Conservation (phyloP, 2,329 filamentous ascomycete species). For the Pseudogymnoascus verrucosus region DNA sequence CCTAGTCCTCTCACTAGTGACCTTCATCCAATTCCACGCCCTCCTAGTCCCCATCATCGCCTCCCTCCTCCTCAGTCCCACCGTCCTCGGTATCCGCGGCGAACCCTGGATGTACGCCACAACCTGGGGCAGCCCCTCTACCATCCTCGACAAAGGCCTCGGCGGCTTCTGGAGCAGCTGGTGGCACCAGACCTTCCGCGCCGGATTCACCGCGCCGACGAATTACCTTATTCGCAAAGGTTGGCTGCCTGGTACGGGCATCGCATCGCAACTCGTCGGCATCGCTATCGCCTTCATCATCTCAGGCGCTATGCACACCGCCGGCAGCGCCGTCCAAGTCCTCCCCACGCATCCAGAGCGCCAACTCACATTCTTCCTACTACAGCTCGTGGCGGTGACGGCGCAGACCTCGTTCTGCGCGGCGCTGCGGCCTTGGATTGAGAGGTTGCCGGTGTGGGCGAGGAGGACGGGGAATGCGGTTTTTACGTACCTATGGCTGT, state of each 20-base stretch:
- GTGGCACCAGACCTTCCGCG: slow-evolving; percentile 89
- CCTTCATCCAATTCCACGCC: slow-evolving; percentile 29
- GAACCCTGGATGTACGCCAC: slow-evolving; percentile 55
- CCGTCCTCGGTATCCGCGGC: slow-evolving; percentile 50
- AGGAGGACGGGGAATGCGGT: slow-evolving; percentile 50
- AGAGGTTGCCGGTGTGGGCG: slow-evolving; percentile 36
- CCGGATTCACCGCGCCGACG: slow-evolving; percentile 57
- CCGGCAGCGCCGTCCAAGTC: slow-evolving; percentile 60
- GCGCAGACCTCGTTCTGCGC: slow-evolving; percentile 43
- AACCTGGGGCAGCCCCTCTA: slow-evolving; percentile 42
- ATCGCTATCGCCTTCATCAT: slow-evolving; percentile 51
- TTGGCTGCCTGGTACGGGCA: slow-evolving; percentile 31
- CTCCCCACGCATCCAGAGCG: slow-evolving; percentile 42
- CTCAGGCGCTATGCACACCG: slow-evolving; percentile 62
- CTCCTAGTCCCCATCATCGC: slow-evolving; percentile 54
- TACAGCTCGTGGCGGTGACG: slow-evolving; percentile 59
- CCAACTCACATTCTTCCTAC: slow-evolving; percentile 61
- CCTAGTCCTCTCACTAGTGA: slow-evolving; percentile 47
- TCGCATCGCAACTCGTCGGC: slow-evolving; percentile 28
- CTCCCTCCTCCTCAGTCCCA: slow-evolving; percentile 46
- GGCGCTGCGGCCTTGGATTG: slow-evolving; percentile 28
- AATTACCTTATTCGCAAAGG: slow-evolving; percentile 37
- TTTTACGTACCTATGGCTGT: slow-evolving; percentile 60
- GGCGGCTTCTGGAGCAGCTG: slow-evolving; percentile 75
- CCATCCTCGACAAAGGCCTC: slow-evolving; percentile 62